Evolutionary conservation across 306 rosid species (phyloP), one percentile per base, ranked within the genome.

Genomic region (Corylus americana): DNA sequence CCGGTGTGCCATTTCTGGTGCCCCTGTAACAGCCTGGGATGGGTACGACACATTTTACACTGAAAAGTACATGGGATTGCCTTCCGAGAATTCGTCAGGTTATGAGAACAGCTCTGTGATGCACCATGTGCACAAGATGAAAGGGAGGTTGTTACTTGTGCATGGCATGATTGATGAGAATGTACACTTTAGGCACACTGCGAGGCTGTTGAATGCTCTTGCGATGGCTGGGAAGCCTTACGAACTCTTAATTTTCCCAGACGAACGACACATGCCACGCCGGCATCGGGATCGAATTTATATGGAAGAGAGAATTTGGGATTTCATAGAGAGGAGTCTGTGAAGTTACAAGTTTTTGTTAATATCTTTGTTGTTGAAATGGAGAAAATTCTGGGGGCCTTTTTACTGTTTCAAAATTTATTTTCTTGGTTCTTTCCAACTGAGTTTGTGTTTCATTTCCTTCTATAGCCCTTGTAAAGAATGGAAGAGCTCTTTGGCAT

Each of bases 81-180:
- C 98, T 51, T 86, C 82, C 37, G 88, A 87, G 73, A 87, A 90
- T 55, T 71, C 54, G 54, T 75, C 80, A 48, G 84, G 48, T 27
- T 93, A 95, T 27, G 91, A 89, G 82, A 68, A n/a, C 4, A 82
- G 91, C 70, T 91, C 90, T 1, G 92, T 95, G 29, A 88, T 93
- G 96, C 83, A 85, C 79, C 98, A 93, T 29, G 95, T 95, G 73
- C 81, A 77, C 74, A 86, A 89, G 78, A 78, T 95, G 92, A 83
- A 79, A 67, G 99, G 99, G 70, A 76, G 76, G 71, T 84, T 95
- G 87, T 78, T 93, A 74, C 84, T 95, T 29, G 94, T 96, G 80
- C 99, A 96, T 77, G 99, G 98, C 59, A 93, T 96, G 99, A 96
- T 96, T 39, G 98, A 96, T 67, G 99, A 93, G 80, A 96, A 96